Conservation (phyloP, 345 rosid species). For the Pelargonium nanum region DNA sequence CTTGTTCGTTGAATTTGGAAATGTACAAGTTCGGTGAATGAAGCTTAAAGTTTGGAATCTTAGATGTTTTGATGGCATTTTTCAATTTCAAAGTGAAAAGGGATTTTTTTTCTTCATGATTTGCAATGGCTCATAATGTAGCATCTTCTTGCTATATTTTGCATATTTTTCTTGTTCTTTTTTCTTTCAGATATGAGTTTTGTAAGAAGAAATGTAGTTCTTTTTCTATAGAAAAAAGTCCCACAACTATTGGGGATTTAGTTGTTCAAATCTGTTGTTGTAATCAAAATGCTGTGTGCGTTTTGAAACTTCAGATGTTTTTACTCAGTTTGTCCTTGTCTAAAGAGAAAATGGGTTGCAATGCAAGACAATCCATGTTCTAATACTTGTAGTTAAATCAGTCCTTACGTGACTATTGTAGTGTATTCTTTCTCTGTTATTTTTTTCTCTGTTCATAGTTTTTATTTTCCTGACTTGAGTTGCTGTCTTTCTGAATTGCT, state of each 20-base stretch:
- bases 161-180: no score
- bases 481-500: conserved; percentile 26
- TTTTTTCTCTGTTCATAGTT: not conserved
- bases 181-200: no score
- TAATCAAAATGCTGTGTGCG: no score
- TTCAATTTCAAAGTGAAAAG: no score
- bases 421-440: not conserved
- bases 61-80: no score
- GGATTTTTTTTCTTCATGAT: no score
- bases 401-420: not conserved
- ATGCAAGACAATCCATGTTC: not conserved
- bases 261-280: no score
- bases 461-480: conserved; percentile 17
- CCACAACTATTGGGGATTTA: no score
- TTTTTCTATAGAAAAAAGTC: no score
- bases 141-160: no score
- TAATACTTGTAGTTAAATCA: not conserved
- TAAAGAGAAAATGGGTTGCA: not conserved
- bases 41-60: not conserved
- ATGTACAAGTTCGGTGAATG: not conserved
- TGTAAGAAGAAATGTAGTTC: not conserved
- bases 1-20: not conserved
- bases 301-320: no score
- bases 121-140: no score
- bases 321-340: not conserved